These are phyloP conservation scores for Jimgerdemannia flammicorona DNA, from an alignment of 192 early-diverging fungal species.

Conservation along the genomic window DNA sequence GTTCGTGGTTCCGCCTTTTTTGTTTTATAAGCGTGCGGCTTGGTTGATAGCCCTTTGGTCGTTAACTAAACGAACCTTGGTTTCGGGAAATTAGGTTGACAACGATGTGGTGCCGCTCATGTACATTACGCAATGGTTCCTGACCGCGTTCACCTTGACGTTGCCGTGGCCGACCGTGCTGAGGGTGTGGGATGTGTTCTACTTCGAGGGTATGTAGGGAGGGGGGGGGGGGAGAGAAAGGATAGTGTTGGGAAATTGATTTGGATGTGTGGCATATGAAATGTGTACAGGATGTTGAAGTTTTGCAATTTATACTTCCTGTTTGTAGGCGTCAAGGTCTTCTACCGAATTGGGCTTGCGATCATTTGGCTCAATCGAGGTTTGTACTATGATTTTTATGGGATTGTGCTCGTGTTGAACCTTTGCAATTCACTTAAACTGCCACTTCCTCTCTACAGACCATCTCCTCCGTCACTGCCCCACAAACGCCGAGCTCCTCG, in stretches of 20 bases:
- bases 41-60: too few relatives aligned
- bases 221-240: too few relatives aligned
- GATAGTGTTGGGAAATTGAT: too few relatives aligned
- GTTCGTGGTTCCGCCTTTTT: slow-evolving; percentile 20
- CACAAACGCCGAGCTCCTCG: slow-evolving; percentile 68
- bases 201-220: slow-evolving; percentile 57
- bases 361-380: slow-evolving; percentile 55
- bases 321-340: slow-evolving; percentile 67
- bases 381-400: slow-evolving; percentile 3
- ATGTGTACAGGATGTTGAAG: not conserved
- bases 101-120: slow-evolving; percentile 82
- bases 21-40: too few relatives aligned
- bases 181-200: slow-evolving; percentile 91
- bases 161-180: slow-evolving; percentile 87
- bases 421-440: too few relatives aligned
- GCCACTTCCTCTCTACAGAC: slow-evolving; percentile 13
- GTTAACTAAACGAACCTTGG: too few relatives aligned
- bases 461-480: slow-evolving; percentile 75
- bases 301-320: slow-evolving; percentile 1
- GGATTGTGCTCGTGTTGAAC: not conserved
- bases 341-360: slow-evolving; percentile 79
- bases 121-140: slow-evolving; percentile 94
- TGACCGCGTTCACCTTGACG: slow-evolving; percentile 84
- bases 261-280: too few relatives aligned
- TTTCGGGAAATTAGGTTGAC: slow-evolving; percentile 31